phyloP scores from a whole-genome alignment of 306 rosid species.

The Alnus rubra region DNA sequence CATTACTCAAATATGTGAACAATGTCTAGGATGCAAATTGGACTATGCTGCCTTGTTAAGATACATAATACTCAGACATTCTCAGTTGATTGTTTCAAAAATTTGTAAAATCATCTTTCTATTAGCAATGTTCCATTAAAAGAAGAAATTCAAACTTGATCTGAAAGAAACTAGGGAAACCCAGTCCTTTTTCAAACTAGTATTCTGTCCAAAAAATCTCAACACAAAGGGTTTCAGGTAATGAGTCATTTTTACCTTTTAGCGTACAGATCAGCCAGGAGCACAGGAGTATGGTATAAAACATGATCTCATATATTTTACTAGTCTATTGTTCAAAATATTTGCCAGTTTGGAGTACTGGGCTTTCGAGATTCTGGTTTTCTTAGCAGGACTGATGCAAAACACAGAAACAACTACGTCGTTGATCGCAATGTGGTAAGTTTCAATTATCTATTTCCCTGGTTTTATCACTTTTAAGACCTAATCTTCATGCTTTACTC shows the following conservation, averaged over 20 bases:
- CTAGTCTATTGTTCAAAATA: not conserved
- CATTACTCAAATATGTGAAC: not conserved
- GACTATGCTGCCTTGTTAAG: not conserved
- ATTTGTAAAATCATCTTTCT: not conserved
- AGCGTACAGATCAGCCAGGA: not conserved
- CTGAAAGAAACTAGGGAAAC: not conserved
- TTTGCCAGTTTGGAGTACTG: slow-evolving; percentile 81
- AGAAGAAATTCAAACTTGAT: not conserved
- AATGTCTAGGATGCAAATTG: too few relatives aligned
- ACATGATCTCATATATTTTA: slow-evolving; percentile 14
- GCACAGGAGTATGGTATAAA: not conserved
- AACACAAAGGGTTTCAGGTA: not conserved
- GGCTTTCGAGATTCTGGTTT: slow-evolving; percentile 84
- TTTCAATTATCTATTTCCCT: slow-evolving; percentile 9
- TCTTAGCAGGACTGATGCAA: slow-evolving; percentile 77
- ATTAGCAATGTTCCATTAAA: not conserved
- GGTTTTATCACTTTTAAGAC: not conserved
- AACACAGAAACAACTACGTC: slow-evolving; percentile 66
- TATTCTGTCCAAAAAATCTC: not conserved
- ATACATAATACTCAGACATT: not conserved
- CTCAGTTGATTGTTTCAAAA: not conserved
- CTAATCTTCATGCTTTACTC: not conserved
- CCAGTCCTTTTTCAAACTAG: not conserved
- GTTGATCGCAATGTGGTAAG: slow-evolving; percentile 80
- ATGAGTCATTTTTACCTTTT: not conserved